Evolutionary conservation across 345 rosid species (phyloP), one percentile per base, ranked within the genome.

Genomic region (Geranium brycei): DNA sequence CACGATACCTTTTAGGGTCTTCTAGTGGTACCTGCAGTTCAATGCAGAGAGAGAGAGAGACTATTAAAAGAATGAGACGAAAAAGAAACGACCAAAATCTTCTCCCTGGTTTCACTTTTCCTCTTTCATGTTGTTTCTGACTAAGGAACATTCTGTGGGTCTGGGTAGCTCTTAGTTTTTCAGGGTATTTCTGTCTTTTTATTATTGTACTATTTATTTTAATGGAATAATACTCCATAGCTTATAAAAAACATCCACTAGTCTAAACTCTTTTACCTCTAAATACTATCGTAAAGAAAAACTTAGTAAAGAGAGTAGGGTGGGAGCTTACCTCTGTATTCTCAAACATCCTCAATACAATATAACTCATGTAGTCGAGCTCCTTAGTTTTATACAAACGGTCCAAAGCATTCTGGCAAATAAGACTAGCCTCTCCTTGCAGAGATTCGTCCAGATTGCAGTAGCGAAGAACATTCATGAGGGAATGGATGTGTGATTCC

Each of bases 351-450:
- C 97, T 81, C 47, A 95, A 71, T 63, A 95, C 99, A 41, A 95
- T 86, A 70, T 91, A 80, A 76, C 99, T 95, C 99, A 95, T 95
- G 81, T 95, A 95, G 80, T 95, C 97, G 68, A 91, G 97, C 82
- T 95, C 99, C 82, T 86, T 88, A 19, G 96, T 88, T 70, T 83
- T 88, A 74, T 66, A 76, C 67, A 95, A 72, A 38, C 96, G 89
- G 63, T 91, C 96, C 83, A 91, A 78, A 58, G 82, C 99, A 69
- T 60, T 77, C 57, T 65, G 74, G 81, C 85, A 87, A 57, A 95
- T 84, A 55, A 95, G 96, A 73, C 99, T 79, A 40, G 79, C 96
- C 82, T 95, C 99, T 65, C 80, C 97, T 77, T 82, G 95, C 68
- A 95, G 97, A 60, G 97, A 87, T 71, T 95, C 97, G 53, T 91